Evolutionary conservation across 2,329 filamentous ascomycete species (phyloP).

Genomic region (Apiospora hydei): DNA sequence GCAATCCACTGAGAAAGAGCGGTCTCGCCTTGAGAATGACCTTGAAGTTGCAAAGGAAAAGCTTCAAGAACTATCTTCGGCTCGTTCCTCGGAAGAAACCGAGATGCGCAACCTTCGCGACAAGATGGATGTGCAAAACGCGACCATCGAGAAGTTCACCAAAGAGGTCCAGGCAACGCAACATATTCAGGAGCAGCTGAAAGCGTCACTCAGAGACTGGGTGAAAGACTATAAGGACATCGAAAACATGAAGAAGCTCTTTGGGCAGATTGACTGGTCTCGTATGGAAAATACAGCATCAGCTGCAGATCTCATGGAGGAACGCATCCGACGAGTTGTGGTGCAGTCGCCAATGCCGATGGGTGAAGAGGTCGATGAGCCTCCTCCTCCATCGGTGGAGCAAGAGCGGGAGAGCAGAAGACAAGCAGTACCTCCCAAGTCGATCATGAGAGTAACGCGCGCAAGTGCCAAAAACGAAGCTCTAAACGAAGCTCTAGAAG

Average conservation of each 20-base stretch:
- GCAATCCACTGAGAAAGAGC: not conserved
- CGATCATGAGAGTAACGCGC: constrained; percentile 25
- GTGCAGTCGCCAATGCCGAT: constrained; percentile 23
- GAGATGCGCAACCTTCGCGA: constrained; percentile 4
- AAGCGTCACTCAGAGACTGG: not conserved
- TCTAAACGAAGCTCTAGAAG: not conserved
- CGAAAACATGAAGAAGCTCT: not conserved
- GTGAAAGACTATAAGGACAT: not conserved
- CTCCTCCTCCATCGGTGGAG: constrained; percentile 11
- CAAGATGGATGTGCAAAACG: not conserved
- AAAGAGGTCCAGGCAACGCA: not conserved
- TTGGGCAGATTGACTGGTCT: not conserved
- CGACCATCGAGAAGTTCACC: not conserved
- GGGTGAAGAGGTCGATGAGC: not conserved
- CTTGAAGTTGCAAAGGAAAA: constrained; percentile 15
- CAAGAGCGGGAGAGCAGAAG: constrained; percentile 25
- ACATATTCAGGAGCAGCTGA: not conserved
- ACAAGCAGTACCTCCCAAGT: constrained; percentile 18
- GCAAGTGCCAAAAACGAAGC: not conserved
- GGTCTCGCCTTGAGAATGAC: constrained; percentile 15
- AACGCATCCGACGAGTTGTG: constrained; percentile 23
- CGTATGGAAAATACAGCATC: not conserved
- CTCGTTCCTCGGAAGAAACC: not conserved
- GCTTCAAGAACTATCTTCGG: constrained; percentile 20
- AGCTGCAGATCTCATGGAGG: not conserved